Conservation (phyloP, 73 alveolate species). For the Stentor coeruleus region DNA sequence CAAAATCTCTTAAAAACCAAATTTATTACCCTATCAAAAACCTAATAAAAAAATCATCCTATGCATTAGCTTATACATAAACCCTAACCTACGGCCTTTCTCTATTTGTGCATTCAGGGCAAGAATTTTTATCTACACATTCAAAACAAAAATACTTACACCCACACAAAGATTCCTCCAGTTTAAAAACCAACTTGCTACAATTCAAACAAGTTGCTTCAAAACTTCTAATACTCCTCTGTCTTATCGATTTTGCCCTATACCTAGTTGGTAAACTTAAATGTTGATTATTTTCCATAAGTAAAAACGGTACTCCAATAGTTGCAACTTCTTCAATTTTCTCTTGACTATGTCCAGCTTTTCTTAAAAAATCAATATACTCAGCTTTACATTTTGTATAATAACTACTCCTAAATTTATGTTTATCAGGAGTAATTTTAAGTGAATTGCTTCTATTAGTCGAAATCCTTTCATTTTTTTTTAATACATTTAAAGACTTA, state of each 20-base stretch:
- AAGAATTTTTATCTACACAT: not conserved
- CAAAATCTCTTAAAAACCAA: no score
- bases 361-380: not conserved
- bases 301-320: not conserved
- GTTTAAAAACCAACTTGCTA: not conserved
- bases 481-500: no score
- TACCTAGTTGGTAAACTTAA: not conserved
- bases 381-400: not conserved
- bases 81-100: no score
- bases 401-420: not conserved
- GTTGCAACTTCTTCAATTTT: not conserved
- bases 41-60: no score
- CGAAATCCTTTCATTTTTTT: not conserved
- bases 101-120: not conserved
- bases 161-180: not conserved
- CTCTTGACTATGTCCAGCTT: not conserved
- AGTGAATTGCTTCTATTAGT: not conserved
- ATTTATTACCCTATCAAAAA: no score
- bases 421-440: not conserved
- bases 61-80: no score
- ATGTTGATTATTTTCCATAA: not conserved
- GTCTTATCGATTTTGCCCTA: not conserved
- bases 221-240: not conserved
- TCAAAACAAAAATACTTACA: not conserved
- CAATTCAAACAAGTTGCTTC: not conserved